Evolutionary conservation across 106 monocot genomes (phyloP).

Genomic region (Dendrobium officinale): DNA sequence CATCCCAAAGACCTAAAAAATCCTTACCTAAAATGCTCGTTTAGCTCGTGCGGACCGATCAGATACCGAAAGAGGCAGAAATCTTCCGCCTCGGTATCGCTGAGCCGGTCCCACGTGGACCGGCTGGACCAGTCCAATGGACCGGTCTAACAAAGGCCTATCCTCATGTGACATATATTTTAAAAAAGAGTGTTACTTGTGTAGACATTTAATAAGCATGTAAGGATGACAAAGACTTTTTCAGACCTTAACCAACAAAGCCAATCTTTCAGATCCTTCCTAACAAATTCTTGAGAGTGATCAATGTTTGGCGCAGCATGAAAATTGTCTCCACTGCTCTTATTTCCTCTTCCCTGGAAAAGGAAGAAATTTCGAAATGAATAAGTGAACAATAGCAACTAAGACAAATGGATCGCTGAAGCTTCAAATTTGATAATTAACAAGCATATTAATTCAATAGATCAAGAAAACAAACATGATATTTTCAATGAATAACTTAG

Average conservation of each 20-base stretch:
- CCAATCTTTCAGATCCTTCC: slow-evolving; percentile 94
- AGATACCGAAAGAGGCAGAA: too few species aligned
- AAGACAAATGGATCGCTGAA: not conserved
- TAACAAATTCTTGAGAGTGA: slow-evolving; percentile 97
- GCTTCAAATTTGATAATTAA: not conserved
- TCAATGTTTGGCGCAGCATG: slow-evolving; percentile 99
- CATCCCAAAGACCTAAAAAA: too few species aligned
- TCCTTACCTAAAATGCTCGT: too few species aligned
- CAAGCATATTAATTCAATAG: not conserved
- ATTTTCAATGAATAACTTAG: not conserved
- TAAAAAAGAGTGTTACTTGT: not conserved
- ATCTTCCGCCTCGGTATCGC: too few species aligned
- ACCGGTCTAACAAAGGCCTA: too few species aligned
- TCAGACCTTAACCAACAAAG: slow-evolving; percentile 82
- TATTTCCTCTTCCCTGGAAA: slow-evolving; percentile 84
- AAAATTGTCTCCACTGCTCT: slow-evolving; percentile 92
- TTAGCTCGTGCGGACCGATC: too few species aligned
- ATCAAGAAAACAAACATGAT: not conserved
- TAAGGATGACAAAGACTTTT: not conserved
- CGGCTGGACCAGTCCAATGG: too few species aligned
- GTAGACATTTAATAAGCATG: not conserved
- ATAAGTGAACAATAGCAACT: not conserved
- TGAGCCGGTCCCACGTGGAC: too few species aligned
- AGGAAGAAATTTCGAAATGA: not conserved
- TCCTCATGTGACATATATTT: not conserved